A percentile compares a stretch with the other conserved stretches of the same genome.
These are phyloP conservation scores for Saccharomycopsis fermentans DNA, from an alignment of 805 yeast species.

Conservation along the genomic window DNA sequence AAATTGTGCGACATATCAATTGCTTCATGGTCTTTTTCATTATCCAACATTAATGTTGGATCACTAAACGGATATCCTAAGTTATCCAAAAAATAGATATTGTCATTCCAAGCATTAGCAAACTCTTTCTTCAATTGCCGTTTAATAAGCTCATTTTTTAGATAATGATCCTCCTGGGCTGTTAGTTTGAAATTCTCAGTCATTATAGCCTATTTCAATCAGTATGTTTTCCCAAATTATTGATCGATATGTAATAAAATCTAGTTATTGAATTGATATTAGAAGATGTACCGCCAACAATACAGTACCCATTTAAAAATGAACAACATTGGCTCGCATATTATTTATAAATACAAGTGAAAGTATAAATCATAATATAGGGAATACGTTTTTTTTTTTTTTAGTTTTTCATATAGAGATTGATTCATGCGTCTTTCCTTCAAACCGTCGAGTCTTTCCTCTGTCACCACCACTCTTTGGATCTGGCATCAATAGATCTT, in stretches of 20 bases:
- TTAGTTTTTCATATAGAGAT: no score
- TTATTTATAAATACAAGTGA: no score
- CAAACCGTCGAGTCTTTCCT: no score
- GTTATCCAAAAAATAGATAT: constrained; percentile 44
- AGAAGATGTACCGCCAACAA: no score
- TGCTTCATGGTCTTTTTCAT: background rate
- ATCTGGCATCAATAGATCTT: no score
- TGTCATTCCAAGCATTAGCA: constrained; percentile 43
- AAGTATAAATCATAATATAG: no score
- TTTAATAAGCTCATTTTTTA: constrained; percentile 71
- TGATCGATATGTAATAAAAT: background rate
- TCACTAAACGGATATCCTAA: constrained; percentile 69
- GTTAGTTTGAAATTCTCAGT: background rate
- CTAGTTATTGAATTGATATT: background rate
- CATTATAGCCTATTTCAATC: no score
- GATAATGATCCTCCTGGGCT: constrained; percentile 73
- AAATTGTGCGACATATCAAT: background rate
- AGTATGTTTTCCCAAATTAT: background rate
- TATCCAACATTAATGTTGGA: constrained; percentile 16
- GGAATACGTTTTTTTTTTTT: no score
- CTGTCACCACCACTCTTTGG: no score
- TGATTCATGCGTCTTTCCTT: no score
- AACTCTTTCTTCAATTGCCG: constrained; percentile 56
- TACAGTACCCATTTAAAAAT: no score
- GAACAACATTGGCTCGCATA: no score